phyloP scores from a whole-genome alignment of 1,284 basidiomycete genomes.

The Rhodotorula sp. region DNA sequence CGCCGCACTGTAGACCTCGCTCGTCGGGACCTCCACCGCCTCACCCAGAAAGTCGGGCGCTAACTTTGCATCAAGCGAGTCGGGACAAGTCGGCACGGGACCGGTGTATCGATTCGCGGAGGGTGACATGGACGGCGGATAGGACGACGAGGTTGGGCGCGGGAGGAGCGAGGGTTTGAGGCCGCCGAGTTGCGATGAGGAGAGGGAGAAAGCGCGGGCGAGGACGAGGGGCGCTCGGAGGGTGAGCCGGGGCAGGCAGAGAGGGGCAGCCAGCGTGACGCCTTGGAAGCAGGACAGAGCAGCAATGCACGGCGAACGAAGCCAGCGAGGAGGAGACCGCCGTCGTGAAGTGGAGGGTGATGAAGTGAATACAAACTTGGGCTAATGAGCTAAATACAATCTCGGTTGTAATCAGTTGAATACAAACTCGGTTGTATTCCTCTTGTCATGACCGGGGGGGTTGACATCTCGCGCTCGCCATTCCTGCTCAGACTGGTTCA shows the following conservation, averaged over 20 bases:
- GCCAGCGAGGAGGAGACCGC: too few species aligned
- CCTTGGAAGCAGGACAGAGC: too few species aligned
- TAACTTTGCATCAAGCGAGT: background rate
- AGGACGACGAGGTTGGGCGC: conserved; percentile 21
- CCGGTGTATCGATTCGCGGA: conserved; percentile 14
- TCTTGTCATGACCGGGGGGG: too few species aligned
- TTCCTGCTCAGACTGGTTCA: too few species aligned
- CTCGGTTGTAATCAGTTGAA: too few species aligned
- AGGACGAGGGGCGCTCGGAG: background rate
- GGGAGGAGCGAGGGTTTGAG: conserved; percentile 27
- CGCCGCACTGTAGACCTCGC: conserved; percentile 36
- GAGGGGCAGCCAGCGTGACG: background rate
- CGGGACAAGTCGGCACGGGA: conserved; percentile 5
- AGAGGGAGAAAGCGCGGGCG: background rate
- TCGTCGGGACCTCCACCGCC: conserved; percentile 36
- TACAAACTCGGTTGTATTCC: too few species aligned
- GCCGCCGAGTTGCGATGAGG: background rate
- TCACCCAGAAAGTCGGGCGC: conserved; percentile 24
- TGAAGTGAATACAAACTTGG: too few species aligned
- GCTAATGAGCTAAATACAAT: too few species aligned
- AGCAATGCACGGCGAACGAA: too few species aligned
- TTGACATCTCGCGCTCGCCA: too few species aligned
- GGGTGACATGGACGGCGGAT: conserved; percentile 2
- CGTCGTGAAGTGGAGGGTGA: too few species aligned
- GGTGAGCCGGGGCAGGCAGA: background rate